These are phyloP conservation scores for Coniella lustricola DNA, from an alignment of 2,329 filamentous ascomycete genomes.

Conservation along the genomic window DNA sequence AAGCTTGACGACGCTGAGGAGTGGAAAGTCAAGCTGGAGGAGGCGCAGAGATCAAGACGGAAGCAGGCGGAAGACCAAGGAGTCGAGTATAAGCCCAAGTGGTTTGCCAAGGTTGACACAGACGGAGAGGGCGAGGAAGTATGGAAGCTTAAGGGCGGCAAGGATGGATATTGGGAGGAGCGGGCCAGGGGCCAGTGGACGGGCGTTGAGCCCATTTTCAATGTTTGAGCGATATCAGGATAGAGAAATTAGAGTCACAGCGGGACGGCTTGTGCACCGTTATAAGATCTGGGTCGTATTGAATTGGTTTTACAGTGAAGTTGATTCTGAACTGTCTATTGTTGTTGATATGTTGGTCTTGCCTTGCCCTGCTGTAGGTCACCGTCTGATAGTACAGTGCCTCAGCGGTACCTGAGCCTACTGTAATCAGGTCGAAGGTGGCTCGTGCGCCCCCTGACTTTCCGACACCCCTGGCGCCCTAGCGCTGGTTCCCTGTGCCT, in stretches of 20 bases:
- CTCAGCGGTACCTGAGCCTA: no score
- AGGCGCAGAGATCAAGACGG: constrained; percentile 70
- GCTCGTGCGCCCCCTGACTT: constrained; percentile 1
- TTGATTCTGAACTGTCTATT: no score
- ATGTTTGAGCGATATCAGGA: no score
- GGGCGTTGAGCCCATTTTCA: constrained; percentile 46
- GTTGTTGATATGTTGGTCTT: no score
- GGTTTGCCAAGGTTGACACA: constrained; percentile 67
- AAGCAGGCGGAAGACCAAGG: constrained; percentile 69
- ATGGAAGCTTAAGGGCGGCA: constrained; percentile 71
- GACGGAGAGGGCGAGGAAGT: constrained; percentile 57
- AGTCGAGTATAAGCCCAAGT: constrained; percentile 66
- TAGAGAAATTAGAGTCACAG: no score
- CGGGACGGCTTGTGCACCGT: no score
- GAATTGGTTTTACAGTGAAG: no score
- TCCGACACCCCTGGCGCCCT: not conserved
- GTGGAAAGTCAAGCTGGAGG: constrained; percentile 59
- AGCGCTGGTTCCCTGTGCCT: not conserved
- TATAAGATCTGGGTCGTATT: no score
- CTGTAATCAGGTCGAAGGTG: no score
- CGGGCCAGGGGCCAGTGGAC: constrained; percentile 62
- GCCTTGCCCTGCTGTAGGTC: no score
- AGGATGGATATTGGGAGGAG: constrained; percentile 92
- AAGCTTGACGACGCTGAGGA: constrained; percentile 23
- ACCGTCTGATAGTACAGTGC: no score